These are phyloP conservation scores for Sinapis alba DNA, from an alignment of 441 rosid species.

Conservation along the genomic window DNA sequence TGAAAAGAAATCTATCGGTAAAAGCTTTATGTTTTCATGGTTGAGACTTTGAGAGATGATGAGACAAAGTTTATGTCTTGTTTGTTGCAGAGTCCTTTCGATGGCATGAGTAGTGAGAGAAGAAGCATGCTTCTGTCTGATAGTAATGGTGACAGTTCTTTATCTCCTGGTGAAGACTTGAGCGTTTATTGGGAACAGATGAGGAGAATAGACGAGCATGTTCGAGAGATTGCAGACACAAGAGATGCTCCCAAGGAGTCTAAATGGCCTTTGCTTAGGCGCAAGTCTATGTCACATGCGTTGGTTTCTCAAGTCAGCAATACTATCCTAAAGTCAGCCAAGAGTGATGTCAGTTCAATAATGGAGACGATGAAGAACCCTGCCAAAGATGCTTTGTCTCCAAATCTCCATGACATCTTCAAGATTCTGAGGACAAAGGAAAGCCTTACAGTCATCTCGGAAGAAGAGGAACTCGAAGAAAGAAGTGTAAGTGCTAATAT, in stretches of 20 bases:
- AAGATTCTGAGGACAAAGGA: conserved; percentile 54
- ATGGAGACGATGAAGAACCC: conserved; percentile 44
- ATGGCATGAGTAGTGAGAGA: conserved; percentile 27
- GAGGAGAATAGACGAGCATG: conserved; percentile 48
- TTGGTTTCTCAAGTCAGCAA: conserved; percentile 47
- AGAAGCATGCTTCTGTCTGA: conserved; percentile 15
- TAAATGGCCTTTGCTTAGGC: conserved; percentile 36
- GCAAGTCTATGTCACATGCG: conserved; percentile 45
- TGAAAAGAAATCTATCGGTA: conserved; percentile 40
- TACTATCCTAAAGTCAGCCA: conserved; percentile 39
- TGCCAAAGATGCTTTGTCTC: conserved; percentile 42
- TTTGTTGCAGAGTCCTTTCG: conserved; percentile 37
- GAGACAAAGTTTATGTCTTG: not conserved
- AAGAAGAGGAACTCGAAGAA: conserved; percentile 11
- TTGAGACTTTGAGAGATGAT: not conserved
- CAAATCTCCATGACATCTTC: conserved; percentile 56
- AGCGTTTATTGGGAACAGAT: conserved; percentile 56
- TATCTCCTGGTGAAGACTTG: conserved; percentile 43
- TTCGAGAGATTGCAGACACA: conserved; percentile 52
- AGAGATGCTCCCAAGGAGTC: conserved; percentile 41
- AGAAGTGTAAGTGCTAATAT: conserved; percentile 29
- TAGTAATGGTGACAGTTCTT: conserved; percentile 12
- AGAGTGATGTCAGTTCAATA: conserved; percentile 25
- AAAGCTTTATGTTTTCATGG: conserved; percentile 38
- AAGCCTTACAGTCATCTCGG: conserved; percentile 32